Evolutionary conservation across 345 rosid species (phyloP).

Genomic region (Gossypium thurberi): DNA sequence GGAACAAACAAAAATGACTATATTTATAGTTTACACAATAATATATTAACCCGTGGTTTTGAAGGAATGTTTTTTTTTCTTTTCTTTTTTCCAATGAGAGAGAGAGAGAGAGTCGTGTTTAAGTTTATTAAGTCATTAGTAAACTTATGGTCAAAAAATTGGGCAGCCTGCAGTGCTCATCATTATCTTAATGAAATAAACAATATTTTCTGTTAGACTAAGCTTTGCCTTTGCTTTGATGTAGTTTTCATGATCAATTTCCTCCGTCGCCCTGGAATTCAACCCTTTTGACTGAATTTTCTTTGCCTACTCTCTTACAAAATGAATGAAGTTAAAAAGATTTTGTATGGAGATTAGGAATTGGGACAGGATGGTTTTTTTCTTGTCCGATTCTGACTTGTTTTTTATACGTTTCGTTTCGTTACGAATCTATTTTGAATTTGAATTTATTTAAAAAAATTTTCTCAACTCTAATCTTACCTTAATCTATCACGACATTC

Average conservation of each 20-base stretch:
- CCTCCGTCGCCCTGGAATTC: neutral
- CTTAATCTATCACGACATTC: no score
- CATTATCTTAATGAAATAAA: neutral
- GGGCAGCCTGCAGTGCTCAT: neutral
- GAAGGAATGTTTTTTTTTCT: neutral
- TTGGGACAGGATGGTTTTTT: no score
- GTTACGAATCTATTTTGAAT: no score
- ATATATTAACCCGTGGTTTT: neutral
- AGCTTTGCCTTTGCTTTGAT: neutral
- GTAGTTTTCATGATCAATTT: neutral
- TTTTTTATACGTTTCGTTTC: no score
- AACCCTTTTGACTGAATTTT: neutral
- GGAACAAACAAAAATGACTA: no score
- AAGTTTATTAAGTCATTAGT: neutral
- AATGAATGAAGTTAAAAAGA: conserved; percentile 1
- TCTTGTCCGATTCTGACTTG: no score
- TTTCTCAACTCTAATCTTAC: no score
- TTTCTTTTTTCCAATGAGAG: neutral
- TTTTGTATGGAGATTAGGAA: neutral
- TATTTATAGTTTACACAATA: no score
- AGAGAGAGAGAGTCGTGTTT: neutral
- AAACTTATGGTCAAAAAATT: neutral
- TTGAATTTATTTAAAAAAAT: no score
- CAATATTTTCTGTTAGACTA: neutral
- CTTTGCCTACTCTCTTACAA: neutral